Conservation (phyloP, 805 yeast genomes). For the Lachancea kluyveri region DNA sequence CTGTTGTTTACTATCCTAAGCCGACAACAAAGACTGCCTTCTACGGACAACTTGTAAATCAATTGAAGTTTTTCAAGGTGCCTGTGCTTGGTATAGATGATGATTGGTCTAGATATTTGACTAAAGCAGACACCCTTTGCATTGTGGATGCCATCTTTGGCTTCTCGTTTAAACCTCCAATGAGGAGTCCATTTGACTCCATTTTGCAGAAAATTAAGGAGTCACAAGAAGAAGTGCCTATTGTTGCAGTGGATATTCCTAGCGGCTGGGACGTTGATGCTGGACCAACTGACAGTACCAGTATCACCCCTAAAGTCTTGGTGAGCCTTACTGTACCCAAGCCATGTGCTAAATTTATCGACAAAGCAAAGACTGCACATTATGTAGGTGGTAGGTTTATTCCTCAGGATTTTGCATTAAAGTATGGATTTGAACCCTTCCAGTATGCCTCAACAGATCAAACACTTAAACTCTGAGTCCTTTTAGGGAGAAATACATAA, state of each 20-base stretch:
- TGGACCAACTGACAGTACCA: conserved; percentile 52
- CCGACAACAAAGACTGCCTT: conserved; percentile 46
- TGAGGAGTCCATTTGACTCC: conserved; percentile 66
- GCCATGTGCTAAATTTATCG: conserved; percentile 61
- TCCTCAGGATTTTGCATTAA: conserved; percentile 54
- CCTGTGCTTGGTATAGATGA: conserved; percentile 43
- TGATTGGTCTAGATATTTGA: conserved; percentile 24
- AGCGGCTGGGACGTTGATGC: conserved; percentile 95
- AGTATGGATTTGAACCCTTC: conserved; percentile 66
- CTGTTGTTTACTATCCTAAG: conserved; percentile 77
- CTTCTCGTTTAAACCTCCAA: conserved; percentile 85
- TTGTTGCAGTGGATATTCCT: conserved; percentile 84
- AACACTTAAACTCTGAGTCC: conserved; percentile 38
- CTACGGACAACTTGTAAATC: conserved; percentile 56
- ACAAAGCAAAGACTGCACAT: conserved; percentile 42
- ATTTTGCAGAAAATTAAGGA: conserved; percentile 38
- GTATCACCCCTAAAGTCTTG: conserved; percentile 56
- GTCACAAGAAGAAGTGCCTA: conserved; percentile 39
- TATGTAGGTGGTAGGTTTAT: conserved; percentile 91
- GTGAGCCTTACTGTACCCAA: conserved; percentile 93
- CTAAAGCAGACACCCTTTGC: conserved; percentile 35
- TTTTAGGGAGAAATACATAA: too few species aligned
- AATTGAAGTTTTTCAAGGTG: conserved; percentile 59
- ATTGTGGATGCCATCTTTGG: conserved; percentile 87
- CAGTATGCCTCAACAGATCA: conserved; percentile 54